These are phyloP conservation scores for Cladophialophora exuberans DNA, from an alignment of 2,329 filamentous ascomycete genomes.

Conservation along the genomic window DNA sequence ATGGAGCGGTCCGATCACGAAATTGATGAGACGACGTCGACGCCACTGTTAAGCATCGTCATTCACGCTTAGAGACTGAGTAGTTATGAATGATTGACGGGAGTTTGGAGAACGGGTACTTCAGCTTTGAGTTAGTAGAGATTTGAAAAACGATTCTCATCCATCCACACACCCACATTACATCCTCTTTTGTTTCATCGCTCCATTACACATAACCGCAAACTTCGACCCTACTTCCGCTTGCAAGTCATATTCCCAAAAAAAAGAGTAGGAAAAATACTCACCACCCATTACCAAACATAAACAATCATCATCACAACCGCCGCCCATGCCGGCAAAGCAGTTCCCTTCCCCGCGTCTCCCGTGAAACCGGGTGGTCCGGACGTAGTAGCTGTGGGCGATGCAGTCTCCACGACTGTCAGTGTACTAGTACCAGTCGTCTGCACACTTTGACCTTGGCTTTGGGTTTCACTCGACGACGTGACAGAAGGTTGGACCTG, in stretches of 20 bases:
- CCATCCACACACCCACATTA: no score
- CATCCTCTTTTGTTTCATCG: no score
- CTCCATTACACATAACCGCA: no score
- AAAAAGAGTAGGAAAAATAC: no score
- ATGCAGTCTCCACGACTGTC: not conserved
- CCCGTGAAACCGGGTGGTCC: not conserved
- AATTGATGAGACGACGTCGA: conserved; percentile 8
- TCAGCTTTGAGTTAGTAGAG: not conserved
- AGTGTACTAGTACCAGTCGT: not conserved
- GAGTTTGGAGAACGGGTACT: conserved; percentile 13
- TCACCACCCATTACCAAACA: not conserved
- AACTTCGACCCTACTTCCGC: no score
- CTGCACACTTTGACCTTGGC: not conserved
- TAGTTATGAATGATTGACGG: conserved; percentile 19
- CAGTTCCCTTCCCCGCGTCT: not conserved
- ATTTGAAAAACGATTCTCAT: no score
- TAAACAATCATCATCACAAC: not conserved
- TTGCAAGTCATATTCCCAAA: no score
- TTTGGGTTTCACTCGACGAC: no score
- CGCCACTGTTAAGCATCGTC: not conserved
- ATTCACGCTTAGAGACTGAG: not conserved
- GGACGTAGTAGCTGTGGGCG: not conserved
- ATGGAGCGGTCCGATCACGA: not conserved
- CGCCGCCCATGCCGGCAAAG: not conserved
- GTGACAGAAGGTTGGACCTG: not conserved